phyloP scores from a whole-genome alignment of 768 basidiomycete species.

The Boletus pseudopeckii region DNA sequence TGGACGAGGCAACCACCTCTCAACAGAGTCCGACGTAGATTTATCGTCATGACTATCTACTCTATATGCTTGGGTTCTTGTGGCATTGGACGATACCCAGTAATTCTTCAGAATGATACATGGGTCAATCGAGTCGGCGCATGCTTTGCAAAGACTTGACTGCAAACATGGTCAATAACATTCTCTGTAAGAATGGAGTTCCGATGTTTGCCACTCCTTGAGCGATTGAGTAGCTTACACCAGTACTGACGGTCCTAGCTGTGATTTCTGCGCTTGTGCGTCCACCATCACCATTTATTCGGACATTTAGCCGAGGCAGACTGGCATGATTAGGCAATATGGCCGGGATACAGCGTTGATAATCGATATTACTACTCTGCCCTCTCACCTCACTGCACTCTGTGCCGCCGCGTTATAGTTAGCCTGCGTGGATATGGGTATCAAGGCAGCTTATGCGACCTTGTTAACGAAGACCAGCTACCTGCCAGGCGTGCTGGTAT shows the following conservation, averaged over 20 bases:
- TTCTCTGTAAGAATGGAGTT: neutral
- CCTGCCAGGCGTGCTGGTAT: conserved; percentile 53
- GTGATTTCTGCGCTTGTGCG: too few species aligned
- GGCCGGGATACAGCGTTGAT: neutral
- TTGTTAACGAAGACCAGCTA: conserved; percentile 68
- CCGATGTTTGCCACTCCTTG: neutral
- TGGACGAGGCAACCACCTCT: conserved; percentile 13
- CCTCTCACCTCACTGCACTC: neutral
- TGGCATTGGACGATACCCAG: conserved; percentile 2
- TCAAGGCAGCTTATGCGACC: conserved; percentile 65
- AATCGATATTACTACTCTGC: neutral
- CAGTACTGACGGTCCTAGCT: too few species aligned
- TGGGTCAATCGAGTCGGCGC: too few species aligned
- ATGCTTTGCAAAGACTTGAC: neutral
- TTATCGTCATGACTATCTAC: neutral
- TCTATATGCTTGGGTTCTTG: neutral
- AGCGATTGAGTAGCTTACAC: neutral
- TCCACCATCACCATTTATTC: neutral
- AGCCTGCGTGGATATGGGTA: conserved; percentile 26
- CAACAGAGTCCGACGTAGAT: conserved; percentile 7
- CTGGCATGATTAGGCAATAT: neutral
- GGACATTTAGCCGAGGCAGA: neutral
- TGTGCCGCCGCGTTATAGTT: neutral
- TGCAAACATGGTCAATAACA: neutral
- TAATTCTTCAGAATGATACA: neutral